A percentile compares a stretch with the other conserved stretches of the same genome.
These are phyloP conservation scores for Psilocybe subaeruginosa DNA, from an alignment of 768 basidiomycete species.

Conservation along the genomic window DNA sequence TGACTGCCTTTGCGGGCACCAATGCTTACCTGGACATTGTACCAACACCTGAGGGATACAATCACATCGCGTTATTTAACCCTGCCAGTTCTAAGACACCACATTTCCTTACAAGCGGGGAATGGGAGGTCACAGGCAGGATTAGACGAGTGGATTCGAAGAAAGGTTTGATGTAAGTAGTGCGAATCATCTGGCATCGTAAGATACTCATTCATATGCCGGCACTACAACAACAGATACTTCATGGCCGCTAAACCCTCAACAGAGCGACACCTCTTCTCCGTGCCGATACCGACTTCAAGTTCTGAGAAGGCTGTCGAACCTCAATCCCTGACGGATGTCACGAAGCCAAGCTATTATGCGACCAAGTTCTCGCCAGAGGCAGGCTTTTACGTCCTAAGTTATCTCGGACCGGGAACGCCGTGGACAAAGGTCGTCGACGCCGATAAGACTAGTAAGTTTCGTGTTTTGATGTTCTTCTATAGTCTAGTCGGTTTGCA, in stretches of 20 bases:
- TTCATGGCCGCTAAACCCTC: constrained; percentile 86
- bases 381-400: constrained; percentile 82
- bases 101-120: constrained; percentile 81
- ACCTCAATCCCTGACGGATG: constrained; percentile 57
- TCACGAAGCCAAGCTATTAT: constrained; percentile 58
- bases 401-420: constrained; percentile 78
- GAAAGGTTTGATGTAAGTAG: constrained; percentile 71
- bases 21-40: constrained; percentile 90
- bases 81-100: constrained; percentile 72
- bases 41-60: constrained; percentile 79
- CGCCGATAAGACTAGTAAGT: constrained; percentile 44
- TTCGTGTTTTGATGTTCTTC: not conserved
- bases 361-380: constrained; percentile 79
- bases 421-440: constrained; percentile 87
- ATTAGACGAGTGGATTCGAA: constrained; percentile 74
- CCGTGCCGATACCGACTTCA: constrained; percentile 67
- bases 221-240: constrained; percentile 58
- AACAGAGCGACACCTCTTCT: constrained; percentile 85
- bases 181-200: not conserved
- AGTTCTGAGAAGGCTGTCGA: constrained; percentile 35
- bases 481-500: not conserved
- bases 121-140: constrained; percentile 86
- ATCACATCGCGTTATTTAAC: constrained; percentile 92
- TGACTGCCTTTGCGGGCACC: constrained; percentile 41
- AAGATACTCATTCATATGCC: constrained; percentile 6